These are phyloP conservation scores for Corylus americana DNA, from an alignment of 306 rosid species.

Conservation along the genomic window DNA sequence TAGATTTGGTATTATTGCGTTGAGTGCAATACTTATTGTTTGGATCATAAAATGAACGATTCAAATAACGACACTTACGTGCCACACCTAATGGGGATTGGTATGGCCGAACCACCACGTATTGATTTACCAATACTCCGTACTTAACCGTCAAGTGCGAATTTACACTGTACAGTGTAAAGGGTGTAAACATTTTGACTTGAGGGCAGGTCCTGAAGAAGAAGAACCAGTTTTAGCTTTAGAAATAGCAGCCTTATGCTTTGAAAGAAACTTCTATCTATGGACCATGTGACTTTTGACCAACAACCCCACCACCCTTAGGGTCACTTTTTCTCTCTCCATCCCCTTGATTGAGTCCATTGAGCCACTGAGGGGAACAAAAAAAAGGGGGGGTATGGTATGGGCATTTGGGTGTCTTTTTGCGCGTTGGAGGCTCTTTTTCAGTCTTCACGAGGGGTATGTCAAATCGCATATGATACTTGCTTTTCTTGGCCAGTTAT, in stretches of 20 bases:
- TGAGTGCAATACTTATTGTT: too few relatives aligned
- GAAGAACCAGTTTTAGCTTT: too few relatives aligned
- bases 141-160: too few relatives aligned
- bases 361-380: not conserved
- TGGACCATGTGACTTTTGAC: not conserved
- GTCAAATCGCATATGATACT: not conserved
- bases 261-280: not conserved
- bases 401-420: not conserved
- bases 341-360: not conserved
- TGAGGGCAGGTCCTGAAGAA: not conserved
- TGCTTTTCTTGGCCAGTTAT: not conserved
- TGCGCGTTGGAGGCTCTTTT: not conserved
- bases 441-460: not conserved
- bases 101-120: too few relatives aligned
- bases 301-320: not conserved
- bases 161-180: too few relatives aligned
- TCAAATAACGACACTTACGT: too few relatives aligned
- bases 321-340: not conserved
- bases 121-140: too few relatives aligned
- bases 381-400: not conserved
- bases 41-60: too few relatives aligned
- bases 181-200: too few relatives aligned
- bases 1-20: too few relatives aligned
- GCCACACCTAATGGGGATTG: too few relatives aligned
- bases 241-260: constrained; percentile 8